A percentile compares a stretch with the other conserved stretches of the same genome.
These are phyloP conservation scores for Solanum gracilifrons DNA, from an alignment of 257 asterid species.

Conservation along the genomic window DNA sequence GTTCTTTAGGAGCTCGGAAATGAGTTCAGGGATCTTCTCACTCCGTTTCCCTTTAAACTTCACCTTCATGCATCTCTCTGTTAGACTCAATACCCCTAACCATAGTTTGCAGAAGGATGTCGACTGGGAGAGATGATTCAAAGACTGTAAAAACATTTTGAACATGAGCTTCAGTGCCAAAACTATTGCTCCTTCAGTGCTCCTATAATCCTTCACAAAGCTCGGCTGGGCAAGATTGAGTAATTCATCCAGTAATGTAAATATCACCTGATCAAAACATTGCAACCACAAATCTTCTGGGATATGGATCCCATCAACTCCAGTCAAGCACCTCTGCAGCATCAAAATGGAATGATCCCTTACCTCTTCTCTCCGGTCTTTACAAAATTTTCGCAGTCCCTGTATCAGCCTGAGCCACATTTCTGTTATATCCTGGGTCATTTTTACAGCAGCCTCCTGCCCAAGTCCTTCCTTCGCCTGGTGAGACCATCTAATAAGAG, in stretches of 20 bases:
- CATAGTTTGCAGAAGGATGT: slow-evolving; percentile 59
- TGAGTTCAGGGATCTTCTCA: slow-evolving; percentile 66
- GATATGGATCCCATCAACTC: slow-evolving; percentile 47
- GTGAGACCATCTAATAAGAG: slow-evolving; percentile 59
- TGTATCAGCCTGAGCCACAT: slow-evolving; percentile 95
- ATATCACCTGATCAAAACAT: slow-evolving; percentile 63
- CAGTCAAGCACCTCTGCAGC: slow-evolving; percentile 62
- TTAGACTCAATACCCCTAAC: slow-evolving; percentile 43
- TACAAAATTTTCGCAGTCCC: slow-evolving; percentile 62
- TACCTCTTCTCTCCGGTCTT: slow-evolving; percentile 78
- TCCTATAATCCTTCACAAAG: slow-evolving; percentile 58
- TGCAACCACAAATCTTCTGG: slow-evolving; percentile 62
- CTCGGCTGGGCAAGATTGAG: slow-evolving; percentile 45
- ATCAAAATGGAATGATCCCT: slow-evolving; percentile 61
- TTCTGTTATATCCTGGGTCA: slow-evolving; percentile 72
- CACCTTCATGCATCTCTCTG: slow-evolving; percentile 55
- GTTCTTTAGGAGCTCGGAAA: slow-evolving; percentile 85
- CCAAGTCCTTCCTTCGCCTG: slow-evolving; percentile 54
- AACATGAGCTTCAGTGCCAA: slow-evolving; percentile 54
- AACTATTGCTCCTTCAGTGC: slow-evolving; percentile 58
- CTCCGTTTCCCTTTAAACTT: slow-evolving; percentile 63
- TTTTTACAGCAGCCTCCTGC: slow-evolving; percentile 49
- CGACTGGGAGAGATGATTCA: slow-evolving; percentile 39
- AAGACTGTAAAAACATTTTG: slow-evolving; percentile 52
- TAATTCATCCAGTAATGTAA: slow-evolving; percentile 64